Evolutionary conservation across 768 basidiomycete genomes (phyloP).

Genomic region (Panellus pusillus): DNA sequence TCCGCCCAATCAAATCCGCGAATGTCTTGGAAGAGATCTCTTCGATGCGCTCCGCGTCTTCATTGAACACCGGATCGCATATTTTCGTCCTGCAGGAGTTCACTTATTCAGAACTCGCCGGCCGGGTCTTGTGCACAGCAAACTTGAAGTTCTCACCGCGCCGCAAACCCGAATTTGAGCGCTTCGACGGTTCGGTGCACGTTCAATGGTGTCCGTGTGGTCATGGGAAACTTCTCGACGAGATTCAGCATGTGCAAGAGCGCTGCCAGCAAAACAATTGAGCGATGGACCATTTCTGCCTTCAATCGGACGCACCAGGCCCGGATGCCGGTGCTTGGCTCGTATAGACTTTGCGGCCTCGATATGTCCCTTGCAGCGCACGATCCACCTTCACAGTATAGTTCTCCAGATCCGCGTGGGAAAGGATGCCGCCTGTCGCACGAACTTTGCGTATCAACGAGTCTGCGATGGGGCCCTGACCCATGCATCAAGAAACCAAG

Average conservation of each 20-base stretch:
- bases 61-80: constrained; percentile 73
- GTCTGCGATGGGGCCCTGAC: constrained; percentile 78
- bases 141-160: constrained; percentile 34
- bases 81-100: constrained; percentile 66
- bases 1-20: constrained; percentile 55
- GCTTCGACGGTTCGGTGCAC: constrained; percentile 82
- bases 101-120: neutral
- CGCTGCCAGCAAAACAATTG: constrained; percentile 36
- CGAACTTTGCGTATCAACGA: constrained; percentile 71
- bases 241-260: constrained; percentile 90
- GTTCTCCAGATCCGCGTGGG: constrained; percentile 66
- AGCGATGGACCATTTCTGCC: neutral
- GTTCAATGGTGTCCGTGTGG: constrained; percentile 59
- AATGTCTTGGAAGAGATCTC: constrained; percentile 72
- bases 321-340: constrained; percentile 85
- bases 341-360: constrained; percentile 79
- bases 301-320: constrained; percentile 43
- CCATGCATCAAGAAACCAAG: constrained; percentile 10
- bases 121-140: neutral
- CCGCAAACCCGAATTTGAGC: constrained; percentile 70
- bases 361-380: constrained; percentile 79
- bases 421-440: constrained; percentile 77
- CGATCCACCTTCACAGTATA: constrained; percentile 70
- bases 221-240: constrained; percentile 68
- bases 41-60: constrained; percentile 53